These are phyloP conservation scores for Globisporangium megalacanthum DNA, from an alignment of 352 stramenopile species.

Conservation along the genomic window DNA sequence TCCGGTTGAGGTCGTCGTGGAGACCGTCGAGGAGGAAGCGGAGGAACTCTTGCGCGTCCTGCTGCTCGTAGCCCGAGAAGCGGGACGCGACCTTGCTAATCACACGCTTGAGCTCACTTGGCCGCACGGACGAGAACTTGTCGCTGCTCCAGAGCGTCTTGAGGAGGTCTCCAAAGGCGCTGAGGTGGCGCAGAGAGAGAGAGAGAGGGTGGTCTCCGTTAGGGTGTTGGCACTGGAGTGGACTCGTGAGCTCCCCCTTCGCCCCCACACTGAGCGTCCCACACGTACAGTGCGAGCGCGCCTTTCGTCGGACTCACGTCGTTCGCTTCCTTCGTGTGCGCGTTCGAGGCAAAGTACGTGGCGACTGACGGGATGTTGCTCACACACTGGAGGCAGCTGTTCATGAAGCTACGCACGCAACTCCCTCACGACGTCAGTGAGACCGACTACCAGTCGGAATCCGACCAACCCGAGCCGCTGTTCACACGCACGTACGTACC, in stretches of 20 bases:
- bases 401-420: conserved; percentile 64
- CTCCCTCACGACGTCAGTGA: no score
- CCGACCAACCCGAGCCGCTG: neutral
- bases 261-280: no score
- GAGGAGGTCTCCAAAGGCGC: conserved; percentile 70
- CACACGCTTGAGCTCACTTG: conserved; percentile 65
- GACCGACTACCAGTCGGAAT: no score
- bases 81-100: conserved; percentile 64
- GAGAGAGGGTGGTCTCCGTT: neutral
- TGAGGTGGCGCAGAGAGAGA: conserved; percentile 5
- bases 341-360: conserved; percentile 46
- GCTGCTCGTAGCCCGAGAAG: conserved; percentile 84
- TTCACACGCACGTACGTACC: conserved; percentile 21
- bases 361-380: conserved; percentile 53
- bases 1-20: conserved; percentile 82
- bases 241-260: no score
- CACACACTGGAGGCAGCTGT: conserved; percentile 83
- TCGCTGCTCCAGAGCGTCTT: conserved; percentile 55
- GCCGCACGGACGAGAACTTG: conserved; percentile 49
- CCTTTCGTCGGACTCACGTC: conserved; percentile 52
- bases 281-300: conserved; percentile 35
- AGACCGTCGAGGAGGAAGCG: conserved; percentile 83
- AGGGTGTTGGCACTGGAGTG: no score
- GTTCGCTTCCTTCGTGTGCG: conserved; percentile 49
- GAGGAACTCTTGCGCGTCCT: conserved; percentile 90